These are phyloP conservation scores for Polytrichum formosum DNA, from an alignment of 225 moss, liverwort and hornwort genomes.

Conservation along the genomic window DNA sequence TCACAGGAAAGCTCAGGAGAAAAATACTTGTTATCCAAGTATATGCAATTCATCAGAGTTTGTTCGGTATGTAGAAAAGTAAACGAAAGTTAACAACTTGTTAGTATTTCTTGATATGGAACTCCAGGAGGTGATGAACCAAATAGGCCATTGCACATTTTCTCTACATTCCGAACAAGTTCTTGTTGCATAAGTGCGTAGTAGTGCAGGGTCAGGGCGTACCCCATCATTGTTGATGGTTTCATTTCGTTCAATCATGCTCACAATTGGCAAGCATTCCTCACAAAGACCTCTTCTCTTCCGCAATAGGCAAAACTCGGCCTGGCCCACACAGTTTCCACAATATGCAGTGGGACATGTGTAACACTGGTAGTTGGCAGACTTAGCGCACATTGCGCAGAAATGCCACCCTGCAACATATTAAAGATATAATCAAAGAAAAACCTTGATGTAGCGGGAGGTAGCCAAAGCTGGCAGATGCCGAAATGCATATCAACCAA, in stretches of 20 bases:
- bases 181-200: too few relatives aligned
- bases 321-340: slow-evolving; percentile 54
- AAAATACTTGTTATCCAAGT: too few relatives aligned
- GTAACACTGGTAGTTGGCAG: slow-evolving; percentile 92
- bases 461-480: too few relatives aligned
- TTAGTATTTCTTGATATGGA: too few relatives aligned
- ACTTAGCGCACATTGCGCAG: slow-evolving; percentile 84
- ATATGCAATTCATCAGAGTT: not conserved
- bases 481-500: too few relatives aligned
- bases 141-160: too few relatives aligned
- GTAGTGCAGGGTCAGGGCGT: slow-evolving; percentile 4
- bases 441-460: too few relatives aligned
- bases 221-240: slow-evolving; percentile 86
- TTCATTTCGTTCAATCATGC: slow-evolving; percentile 92
- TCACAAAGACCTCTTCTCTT: slow-evolving; percentile 87
- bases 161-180: too few relatives aligned
- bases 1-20: too few relatives aligned
- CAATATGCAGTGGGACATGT: slow-evolving; percentile 92
- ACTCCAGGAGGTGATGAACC: too few relatives aligned
- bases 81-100: too few relatives aligned
- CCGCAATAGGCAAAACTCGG: slow-evolving; percentile 73
- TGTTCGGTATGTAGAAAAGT: not conserved
- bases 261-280: slow-evolving; percentile 89
- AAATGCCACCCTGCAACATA: slow-evolving; percentile 82
- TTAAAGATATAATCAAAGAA: too few relatives aligned